Evolutionary conservation across 805 yeast species (phyloP), one percentile per base, ranked within the genome.

Genomic region (Scheffersomyces amazonensis): DNA sequence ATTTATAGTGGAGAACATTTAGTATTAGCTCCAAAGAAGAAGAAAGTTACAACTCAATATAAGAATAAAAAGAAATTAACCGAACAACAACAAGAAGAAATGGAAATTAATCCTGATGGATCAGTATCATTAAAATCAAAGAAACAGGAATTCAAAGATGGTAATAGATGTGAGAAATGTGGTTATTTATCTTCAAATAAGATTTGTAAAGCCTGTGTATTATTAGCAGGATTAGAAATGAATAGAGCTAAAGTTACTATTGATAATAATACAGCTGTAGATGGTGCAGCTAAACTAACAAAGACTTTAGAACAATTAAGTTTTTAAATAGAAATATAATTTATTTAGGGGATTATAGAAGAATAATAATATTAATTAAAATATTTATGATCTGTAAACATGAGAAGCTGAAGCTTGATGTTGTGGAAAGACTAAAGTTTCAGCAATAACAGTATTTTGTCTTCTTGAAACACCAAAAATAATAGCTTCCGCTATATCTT

Each of bases 1-100:
- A 93, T 93, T 22, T 85, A 86, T 48, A 86, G 96, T 47, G 99
- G 99, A 24, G 99, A 93, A 62, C 82, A 81, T 44, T 75, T 90
- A 47, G 81, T 77, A 23, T 62, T 90, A 33, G 76, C 77, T 47
- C 77, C 77, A 23, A 80, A 74, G 56, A 78, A 73, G 54, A 66
- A 68, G 45, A 66, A 60, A 42, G 42, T 41, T n/a, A 72, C 75
- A 39, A 55, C 49, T 15, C 55, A 53, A 39, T 64, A 56, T 48
- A 61, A 66, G 38, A 57, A 47, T 34, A 60, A 51, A 19, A 59
- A 57, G 42, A 57, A 54, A 34, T 31, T 40, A 18, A 13, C 3
- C 6, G 34, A 30, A 10, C 42, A 37, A 12, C 21, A 41, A 30
- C 29, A 37, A 28, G 33, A 48, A 29, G 85, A 79, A 47, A 57